phyloP scores from a whole-genome alignment of 2,329 filamentous ascomycete species.

The Pyrenophora tritici-repentis region DNA sequence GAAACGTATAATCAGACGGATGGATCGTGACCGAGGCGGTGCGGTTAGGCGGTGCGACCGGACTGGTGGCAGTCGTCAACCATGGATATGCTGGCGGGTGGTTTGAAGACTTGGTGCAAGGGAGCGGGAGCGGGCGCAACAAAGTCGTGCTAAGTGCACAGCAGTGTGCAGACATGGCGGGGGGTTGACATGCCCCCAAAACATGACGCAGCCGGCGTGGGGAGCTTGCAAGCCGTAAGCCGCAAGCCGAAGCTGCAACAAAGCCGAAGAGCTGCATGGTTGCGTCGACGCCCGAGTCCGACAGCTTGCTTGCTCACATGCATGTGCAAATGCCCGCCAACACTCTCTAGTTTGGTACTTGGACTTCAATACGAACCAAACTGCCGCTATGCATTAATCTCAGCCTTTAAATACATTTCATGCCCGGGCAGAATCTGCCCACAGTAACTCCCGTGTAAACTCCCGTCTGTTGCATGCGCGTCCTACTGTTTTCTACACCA shows the following conservation, averaged over 20 bases:
- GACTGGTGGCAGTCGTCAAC: slow-evolving; percentile 27
- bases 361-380: background rate
- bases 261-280: slow-evolving; percentile 12
- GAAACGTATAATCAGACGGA: too few species aligned
- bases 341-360: background rate
- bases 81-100: slow-evolving; percentile 23
- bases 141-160: background rate
- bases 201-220: slow-evolving; percentile 35
- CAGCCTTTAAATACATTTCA: background rate
- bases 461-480: slow-evolving; percentile 29
- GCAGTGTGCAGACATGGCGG: slow-evolving; percentile 19
- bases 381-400: slow-evolving; percentile 4
- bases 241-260: background rate
- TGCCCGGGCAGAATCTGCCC: slow-evolving; percentile 3
- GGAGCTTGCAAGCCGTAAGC: slow-evolving; percentile 13
- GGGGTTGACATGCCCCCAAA: slow-evolving; percentile 23
- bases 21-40: slow-evolving; percentile 6
- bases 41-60: slow-evolving; percentile 25
- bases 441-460: slow-evolving; percentile 32
- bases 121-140: slow-evolving; percentile 11
- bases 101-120: slow-evolving; percentile 3
- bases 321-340: background rate
- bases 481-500: slow-evolving; percentile 26
- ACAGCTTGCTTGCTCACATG: background rate
- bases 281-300: background rate